Base-by-base conservation (phyloP, 2,329 filamentous ascomycete species). In the Anisogramma anomala region DNA sequence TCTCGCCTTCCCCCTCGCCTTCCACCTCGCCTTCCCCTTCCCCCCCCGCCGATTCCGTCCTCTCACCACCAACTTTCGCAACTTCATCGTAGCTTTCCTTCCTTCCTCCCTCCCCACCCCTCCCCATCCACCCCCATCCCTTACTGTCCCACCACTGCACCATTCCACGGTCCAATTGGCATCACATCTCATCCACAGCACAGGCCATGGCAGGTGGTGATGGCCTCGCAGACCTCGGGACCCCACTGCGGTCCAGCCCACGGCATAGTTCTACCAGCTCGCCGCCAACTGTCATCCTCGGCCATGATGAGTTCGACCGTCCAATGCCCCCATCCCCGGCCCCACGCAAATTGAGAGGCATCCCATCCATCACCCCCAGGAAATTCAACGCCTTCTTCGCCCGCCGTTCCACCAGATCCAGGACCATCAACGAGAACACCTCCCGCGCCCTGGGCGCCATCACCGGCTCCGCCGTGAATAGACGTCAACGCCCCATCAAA, bases 351-450 rank as follows among this genome's bases (percentile, higher is more conserved):
- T 67, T 71, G 51, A 61, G 60, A 47, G 62, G 67, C 14, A 63
- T 67, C 42, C 66, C 71, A 3, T 72, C 69, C 26, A 66, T 74
- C 39, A 74, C 71, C 3, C 71, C 71, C 42, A 59, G 69, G 48
- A 72, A 70, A 52, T 74, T 74, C 47, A 61, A 53, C 25, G 61
- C 62, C 19, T 74, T 74, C 61, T 74, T 74, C 48, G 69, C 69
- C 8, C 70, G 69, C 14, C 62, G 68, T 17, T 61, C 62, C 11
- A 57, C 40, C 33, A 40, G 44, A 31, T 42, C 42, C 23, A 38
- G 36, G 8, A 32, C 44, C 19, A 36, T 46, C 14, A 32, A 36
- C 28, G 36, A 46, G 9, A 23, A 23, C 22, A 46, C 40, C 28
- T 33, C 44, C 14, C 44, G 44, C 19, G 44, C 44, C 20, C 36